phyloP scores from a whole-genome alignment of 164 flowering plant species.

The Vitis labrusca region DNA sequence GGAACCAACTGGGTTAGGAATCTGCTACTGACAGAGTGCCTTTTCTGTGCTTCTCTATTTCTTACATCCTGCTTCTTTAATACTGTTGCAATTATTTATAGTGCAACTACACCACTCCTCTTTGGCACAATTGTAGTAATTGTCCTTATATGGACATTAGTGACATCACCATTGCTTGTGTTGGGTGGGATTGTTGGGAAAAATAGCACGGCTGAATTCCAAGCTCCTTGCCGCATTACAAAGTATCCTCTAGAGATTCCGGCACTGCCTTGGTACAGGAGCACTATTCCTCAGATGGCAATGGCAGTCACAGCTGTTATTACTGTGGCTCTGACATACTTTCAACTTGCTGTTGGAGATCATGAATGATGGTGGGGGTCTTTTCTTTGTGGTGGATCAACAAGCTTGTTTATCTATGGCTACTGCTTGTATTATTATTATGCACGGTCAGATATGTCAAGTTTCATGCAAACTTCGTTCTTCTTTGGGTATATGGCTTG shows the following conservation, averaged over 20 bases:
- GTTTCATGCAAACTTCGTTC: conserved; percentile 43
- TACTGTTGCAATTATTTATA: conserved; percentile 24
- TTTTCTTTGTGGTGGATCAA: conserved; percentile 44
- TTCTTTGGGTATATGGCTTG: conserved; percentile 49
- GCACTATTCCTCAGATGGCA: conserved; percentile 43
- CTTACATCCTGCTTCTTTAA: conserved; percentile 26
- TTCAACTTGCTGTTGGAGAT: conserved; percentile 45
- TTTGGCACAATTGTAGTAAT: conserved; percentile 41
- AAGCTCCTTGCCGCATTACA: conserved; percentile 39
- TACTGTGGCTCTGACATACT: conserved; percentile 40
- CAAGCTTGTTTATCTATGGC: conserved; percentile 39
- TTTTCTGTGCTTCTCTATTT: conserved; percentile 26
- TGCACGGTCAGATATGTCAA: conserved; percentile 40
- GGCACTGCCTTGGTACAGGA: conserved; percentile 36
- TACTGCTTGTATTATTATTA: conserved; percentile 41
- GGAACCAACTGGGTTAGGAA: conserved; percentile 31
- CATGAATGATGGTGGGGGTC: conserved; percentile 51
- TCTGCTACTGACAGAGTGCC: conserved; percentile 23
- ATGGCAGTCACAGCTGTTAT: conserved; percentile 46
- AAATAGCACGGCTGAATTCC: conserved; percentile 37
- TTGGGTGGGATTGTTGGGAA: conserved; percentile 43
- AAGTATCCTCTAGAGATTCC: conserved; percentile 42
- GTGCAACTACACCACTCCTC: conserved; percentile 28
- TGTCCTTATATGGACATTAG: conserved; percentile 33
- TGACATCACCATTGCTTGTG: conserved; percentile 38